phyloP scores from a whole-genome alignment of 768 basidiomycete species.

The Phylloporus sp. region DNA sequence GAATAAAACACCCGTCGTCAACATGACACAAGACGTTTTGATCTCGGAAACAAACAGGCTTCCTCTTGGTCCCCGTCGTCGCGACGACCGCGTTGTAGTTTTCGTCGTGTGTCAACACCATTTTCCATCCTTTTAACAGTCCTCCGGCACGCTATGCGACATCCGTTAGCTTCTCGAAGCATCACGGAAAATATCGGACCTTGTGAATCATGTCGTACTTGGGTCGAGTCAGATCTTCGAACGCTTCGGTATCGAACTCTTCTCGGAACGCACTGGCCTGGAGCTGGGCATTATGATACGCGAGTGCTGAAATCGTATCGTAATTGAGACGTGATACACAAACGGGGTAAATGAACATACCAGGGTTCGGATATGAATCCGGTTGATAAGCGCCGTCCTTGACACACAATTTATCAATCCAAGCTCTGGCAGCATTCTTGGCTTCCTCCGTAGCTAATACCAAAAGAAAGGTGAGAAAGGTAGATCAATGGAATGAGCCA shows the following conservation, averaged over 20 bases:
- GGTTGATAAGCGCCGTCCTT: constrained; percentile 83
- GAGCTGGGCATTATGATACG: constrained; percentile 85
- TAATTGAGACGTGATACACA: background rate
- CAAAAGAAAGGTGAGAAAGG: constrained; percentile 3
- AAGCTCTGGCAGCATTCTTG: constrained; percentile 60
- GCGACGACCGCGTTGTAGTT: constrained; percentile 52
- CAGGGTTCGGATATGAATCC: constrained; percentile 87
- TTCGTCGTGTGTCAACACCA: constrained; percentile 55
- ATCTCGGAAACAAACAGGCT: constrained; percentile 48
- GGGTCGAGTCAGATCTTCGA: constrained; percentile 81
- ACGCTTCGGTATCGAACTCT: constrained; percentile 71
- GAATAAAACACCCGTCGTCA: background rate
- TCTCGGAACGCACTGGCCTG: constrained; percentile 92
- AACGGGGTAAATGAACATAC: constrained; percentile 40
- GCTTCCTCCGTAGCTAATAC: constrained; percentile 64
- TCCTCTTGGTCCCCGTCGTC: constrained; percentile 61
- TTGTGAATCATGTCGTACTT: constrained; percentile 75
- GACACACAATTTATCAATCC: constrained; percentile 76
- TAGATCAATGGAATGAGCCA: background rate
- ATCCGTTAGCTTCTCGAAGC: background rate
- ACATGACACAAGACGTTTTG: background rate
- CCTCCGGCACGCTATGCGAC: constrained; percentile 57
- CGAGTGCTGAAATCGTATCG: constrained; percentile 42
- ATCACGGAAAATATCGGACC: constrained; percentile 37
- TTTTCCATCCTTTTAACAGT: constrained; percentile 70